These are phyloP conservation scores for Starmerella vaccinii DNA, from an alignment of 805 yeast genomes.

Conservation along the genomic window DNA sequence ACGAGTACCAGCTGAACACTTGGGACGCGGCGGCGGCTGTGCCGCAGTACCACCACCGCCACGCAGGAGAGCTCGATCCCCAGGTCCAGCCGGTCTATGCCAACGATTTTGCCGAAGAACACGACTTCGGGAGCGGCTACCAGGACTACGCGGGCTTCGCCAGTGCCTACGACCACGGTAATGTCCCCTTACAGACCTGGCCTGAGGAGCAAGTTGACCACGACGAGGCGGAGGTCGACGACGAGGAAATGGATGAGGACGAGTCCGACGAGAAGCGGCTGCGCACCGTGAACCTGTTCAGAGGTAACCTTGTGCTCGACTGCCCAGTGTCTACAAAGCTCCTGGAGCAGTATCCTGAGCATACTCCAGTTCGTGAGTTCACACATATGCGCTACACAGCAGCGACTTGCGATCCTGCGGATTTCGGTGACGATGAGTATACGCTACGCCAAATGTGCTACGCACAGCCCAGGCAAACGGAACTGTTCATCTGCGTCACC, in stretches of 20 bases:
- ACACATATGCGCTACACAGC: conserved; percentile 88
- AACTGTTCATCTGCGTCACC: conserved; percentile 74
- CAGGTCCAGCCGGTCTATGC: conserved; percentile 12
- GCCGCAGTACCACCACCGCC: not conserved
- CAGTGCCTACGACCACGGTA: not conserved
- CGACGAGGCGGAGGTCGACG: not conserved
- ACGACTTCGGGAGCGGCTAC: conserved; percentile 14
- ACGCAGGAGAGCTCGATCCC: not conserved
- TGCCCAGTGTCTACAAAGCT: conserved; percentile 76
- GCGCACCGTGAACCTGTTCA: conserved; percentile 43
- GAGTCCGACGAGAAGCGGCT: conserved; percentile 10
- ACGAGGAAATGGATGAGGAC: conserved; percentile 18
- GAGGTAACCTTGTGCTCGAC: conserved; percentile 76
- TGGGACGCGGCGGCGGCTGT: conserved; percentile 11
- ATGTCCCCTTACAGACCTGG: conserved; percentile 8
- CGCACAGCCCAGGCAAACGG: conserved; percentile 69
- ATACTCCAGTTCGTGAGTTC: conserved; percentile 53
- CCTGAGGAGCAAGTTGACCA: conserved; percentile 7
- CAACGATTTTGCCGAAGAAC: conserved; percentile 19
- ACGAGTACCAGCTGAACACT: conserved; percentile 32
- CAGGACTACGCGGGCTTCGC: conserved; percentile 5
- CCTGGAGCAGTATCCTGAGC: conserved; percentile 43
- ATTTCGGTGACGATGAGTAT: conserved; percentile 52
- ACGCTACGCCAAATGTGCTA: conserved; percentile 77
- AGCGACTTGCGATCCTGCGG: conserved; percentile 80